These are phyloP conservation scores for Vaccinium myrtillus DNA, from an alignment of 148 eudicot genomes.

Conservation along the genomic window DNA sequence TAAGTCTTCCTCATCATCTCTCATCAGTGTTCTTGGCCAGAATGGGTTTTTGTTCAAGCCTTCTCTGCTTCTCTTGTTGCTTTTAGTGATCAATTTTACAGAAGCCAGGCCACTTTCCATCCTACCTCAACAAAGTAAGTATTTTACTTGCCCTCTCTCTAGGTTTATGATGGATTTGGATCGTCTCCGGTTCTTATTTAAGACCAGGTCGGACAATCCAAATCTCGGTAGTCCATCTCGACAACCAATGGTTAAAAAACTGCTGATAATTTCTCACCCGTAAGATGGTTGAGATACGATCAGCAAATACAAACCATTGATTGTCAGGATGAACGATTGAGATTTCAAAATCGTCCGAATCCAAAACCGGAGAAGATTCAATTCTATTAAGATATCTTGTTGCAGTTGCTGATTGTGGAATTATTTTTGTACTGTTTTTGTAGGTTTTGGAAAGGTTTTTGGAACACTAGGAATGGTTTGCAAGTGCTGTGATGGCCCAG, in stretches of 20 bases:
- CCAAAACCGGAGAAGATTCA: background rate
- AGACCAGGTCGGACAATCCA: background rate
- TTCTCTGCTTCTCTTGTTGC: slow-evolving; percentile 4
- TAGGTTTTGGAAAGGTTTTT: slow-evolving; percentile 21
- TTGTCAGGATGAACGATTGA: background rate
- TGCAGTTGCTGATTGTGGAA: background rate
- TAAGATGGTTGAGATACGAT: background rate
- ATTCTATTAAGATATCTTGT: background rate
- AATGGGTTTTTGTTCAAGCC: slow-evolving; percentile 18
- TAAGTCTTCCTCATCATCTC: background rate
- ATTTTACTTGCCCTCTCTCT: background rate
- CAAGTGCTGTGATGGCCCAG: slow-evolving; percentile 44
- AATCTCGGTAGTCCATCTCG: background rate
- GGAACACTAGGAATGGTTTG: slow-evolving; percentile 42
- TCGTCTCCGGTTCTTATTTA: background rate
- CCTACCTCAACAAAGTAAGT: slow-evolving; percentile 27
- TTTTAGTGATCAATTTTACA: slow-evolving; percentile 12
- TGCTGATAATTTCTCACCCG: background rate
- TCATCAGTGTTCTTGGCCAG: background rate
- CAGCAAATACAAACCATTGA: background rate
- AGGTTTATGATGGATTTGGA: background rate
- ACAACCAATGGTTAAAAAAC: background rate
- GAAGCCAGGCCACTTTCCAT: slow-evolving; percentile 28
- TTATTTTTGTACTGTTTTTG: background rate
- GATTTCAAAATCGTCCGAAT: background rate